Conservation (phyloP, 2,329 filamentous ascomycete species). For the Aspergillus thermomutatus region DNA sequence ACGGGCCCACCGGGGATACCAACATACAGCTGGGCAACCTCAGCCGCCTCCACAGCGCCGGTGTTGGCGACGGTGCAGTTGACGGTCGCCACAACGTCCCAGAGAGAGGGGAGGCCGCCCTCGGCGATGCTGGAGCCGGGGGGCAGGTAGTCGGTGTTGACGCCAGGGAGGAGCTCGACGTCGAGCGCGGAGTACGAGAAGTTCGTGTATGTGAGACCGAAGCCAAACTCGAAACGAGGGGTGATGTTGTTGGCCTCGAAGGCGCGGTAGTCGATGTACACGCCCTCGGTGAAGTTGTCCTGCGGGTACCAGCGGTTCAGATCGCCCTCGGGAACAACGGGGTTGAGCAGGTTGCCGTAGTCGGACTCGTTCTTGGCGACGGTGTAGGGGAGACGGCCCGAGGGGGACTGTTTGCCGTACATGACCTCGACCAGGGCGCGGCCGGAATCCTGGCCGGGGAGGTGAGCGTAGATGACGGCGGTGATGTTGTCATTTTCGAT, state of each 20-base stretch:
- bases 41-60: conserved; percentile 45
- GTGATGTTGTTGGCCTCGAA: conserved; percentile 50
- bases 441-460: conserved; percentile 62
- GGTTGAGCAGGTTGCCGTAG: conserved; percentile 39
- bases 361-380: conserved; percentile 55
- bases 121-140: not conserved
- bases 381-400: conserved; percentile 60
- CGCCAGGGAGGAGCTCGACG: conserved; percentile 19
- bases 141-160: conserved; percentile 46
- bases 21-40: conserved; percentile 58
- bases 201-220: conserved; percentile 54
- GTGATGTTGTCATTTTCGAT: conserved; percentile 62
- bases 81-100: conserved; percentile 29
- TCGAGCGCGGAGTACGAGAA: conserved; percentile 49
- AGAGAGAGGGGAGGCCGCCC: not conserved
- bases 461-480: conserved; percentile 59
- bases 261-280: conserved; percentile 54
- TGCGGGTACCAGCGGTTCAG: conserved; percentile 6
- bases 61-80: conserved; percentile 50
- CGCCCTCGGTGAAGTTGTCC: conserved; percentile 49
- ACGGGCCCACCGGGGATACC: conserved; percentile 34
- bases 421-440: conserved; percentile 52
- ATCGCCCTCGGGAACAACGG: not conserved
- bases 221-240: conserved; percentile 56
- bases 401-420: conserved; percentile 51